Conservation (phyloP, 805 yeast species). For the Candida gorgasii region DNA sequence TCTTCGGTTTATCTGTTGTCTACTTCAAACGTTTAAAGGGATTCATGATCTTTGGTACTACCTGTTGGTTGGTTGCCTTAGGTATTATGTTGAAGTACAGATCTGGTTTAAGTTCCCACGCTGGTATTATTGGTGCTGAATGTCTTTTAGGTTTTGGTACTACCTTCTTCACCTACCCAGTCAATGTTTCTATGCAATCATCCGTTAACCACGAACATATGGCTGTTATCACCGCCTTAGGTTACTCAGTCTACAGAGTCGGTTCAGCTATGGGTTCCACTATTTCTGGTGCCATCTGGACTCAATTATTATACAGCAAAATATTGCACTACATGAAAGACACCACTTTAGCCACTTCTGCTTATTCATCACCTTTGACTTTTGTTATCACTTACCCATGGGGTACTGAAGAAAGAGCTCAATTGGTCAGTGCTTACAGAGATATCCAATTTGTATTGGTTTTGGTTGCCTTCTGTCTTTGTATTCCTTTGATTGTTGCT, state of each 20-base stretch:
- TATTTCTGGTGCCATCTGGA: slow-evolving; percentile 74
- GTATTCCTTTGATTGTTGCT: slow-evolving; percentile 50
- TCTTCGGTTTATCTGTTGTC: slow-evolving; percentile 55
- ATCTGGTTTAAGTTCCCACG: slow-evolving; percentile 40
- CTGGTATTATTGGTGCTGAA: slow-evolving; percentile 64
- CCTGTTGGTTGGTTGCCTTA: slow-evolving; percentile 58
- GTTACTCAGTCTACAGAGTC: slow-evolving; percentile 56
- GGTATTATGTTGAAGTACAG: slow-evolving; percentile 62
- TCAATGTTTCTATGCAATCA: slow-evolving; percentile 60
- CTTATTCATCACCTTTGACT: slow-evolving; percentile 19
- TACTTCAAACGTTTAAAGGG: slow-evolving; percentile 54
- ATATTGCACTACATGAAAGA: slow-evolving; percentile 35
- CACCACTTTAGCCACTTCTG: slow-evolving; percentile 24
- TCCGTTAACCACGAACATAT: slow-evolving; percentile 59
- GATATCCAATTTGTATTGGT: slow-evolving; percentile 59
- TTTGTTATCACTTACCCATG: slow-evolving; percentile 51
- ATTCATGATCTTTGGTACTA: slow-evolving; percentile 59
- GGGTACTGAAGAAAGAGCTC: slow-evolving; percentile 65
- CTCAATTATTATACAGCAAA: slow-evolving; percentile 55
- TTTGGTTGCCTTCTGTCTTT: slow-evolving; percentile 54
- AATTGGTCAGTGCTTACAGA: slow-evolving; percentile 57
- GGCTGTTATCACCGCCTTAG: slow-evolving; percentile 60
- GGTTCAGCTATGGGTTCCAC: slow-evolving; percentile 65
- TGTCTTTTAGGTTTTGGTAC: slow-evolving; percentile 70
- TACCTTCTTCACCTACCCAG: slow-evolving; percentile 65